phyloP scores from a whole-genome alignment of 805 yeast genomes.

The Candida qinlingensis region DNA sequence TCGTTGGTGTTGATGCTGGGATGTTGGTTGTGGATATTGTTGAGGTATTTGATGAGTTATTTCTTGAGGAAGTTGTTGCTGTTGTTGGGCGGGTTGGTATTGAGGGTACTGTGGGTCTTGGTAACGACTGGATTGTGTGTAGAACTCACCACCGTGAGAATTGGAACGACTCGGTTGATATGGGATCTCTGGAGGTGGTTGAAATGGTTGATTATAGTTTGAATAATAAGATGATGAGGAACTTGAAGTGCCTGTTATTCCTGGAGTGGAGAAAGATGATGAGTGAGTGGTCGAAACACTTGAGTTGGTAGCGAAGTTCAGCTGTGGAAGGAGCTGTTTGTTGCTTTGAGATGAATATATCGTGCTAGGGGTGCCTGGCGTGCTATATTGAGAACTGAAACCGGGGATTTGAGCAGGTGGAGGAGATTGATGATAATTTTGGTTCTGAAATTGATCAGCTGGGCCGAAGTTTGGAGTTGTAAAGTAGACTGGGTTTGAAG shows the following conservation, averaged over 20 bases:
- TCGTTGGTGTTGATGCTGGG: background rate
- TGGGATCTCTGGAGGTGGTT: background rate
- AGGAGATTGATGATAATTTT: constrained; percentile 3
- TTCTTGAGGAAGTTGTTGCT: background rate
- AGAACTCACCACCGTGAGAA: constrained; percentile 8
- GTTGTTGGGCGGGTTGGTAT: background rate
- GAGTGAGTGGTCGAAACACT: background rate
- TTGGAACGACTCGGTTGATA: constrained; percentile 5
- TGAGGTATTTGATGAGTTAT: no score
- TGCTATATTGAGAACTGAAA: background rate
- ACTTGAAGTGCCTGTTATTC: background rate
- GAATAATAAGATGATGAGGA: background rate
- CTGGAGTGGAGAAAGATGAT: constrained; percentile 1
- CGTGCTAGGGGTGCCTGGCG: background rate
- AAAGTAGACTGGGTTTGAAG: constrained; percentile 4
- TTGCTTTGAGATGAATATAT: background rate
- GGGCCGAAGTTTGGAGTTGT: background rate
- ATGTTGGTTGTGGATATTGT: no score
- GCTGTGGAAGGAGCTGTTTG: constrained; percentile 10
- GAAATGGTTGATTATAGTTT: background rate
- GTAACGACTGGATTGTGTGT: background rate
- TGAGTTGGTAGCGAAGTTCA: constrained; percentile 8
- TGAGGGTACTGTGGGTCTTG: background rate
- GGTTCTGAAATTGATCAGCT: constrained; percentile 1
- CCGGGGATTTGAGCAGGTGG: background rate